A percentile compares a stretch with the other conserved stretches of the same genome.
Evolutionary conservation across 2,329 filamentous ascomycete genomes (phyloP).

Genomic region (Arthrobotrys sinensis): DNA sequence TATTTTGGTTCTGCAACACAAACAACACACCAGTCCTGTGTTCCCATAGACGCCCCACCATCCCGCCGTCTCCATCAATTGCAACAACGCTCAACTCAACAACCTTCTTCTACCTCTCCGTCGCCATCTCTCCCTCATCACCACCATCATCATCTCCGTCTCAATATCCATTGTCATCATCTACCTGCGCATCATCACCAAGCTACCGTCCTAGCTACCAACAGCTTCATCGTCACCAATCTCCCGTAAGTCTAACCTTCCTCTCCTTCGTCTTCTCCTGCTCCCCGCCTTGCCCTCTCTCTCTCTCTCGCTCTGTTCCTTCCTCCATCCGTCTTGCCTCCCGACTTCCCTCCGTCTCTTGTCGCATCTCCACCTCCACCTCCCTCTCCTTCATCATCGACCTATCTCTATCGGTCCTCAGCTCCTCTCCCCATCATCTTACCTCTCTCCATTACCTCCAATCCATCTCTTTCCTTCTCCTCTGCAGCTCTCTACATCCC

Average conservation of each 20-base stretch:
- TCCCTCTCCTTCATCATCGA: neutral
- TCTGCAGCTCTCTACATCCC: neutral
- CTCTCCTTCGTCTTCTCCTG: neutral
- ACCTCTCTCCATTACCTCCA: neutral
- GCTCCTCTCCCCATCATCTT: neutral
- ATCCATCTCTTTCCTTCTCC: neutral
- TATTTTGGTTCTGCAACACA: constrained; percentile 52
- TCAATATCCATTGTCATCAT: neutral
- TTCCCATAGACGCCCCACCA: constrained; percentile 25
- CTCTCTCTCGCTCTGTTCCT: neutral
- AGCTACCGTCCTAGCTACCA: neutral
- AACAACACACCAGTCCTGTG: constrained; percentile 44
- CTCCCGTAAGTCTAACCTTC: neutral
- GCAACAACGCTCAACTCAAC: neutral
- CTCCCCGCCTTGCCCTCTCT: neutral
- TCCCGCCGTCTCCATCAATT: neutral
- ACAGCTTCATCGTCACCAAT: constrained; percentile 10
- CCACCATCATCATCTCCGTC: neutral
- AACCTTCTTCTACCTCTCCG: neutral
- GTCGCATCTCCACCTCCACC: constrained; percentile 11
- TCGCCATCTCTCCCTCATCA: constrained; percentile 8
- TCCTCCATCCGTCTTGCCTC: neutral
- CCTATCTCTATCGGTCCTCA: neutral
- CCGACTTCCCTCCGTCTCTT: neutral
- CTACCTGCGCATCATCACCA: constrained; percentile 1